Base-by-base conservation (phyloP, 1,139 yeast genomes). In the Geotrichum cucujoidarum region DNA sequence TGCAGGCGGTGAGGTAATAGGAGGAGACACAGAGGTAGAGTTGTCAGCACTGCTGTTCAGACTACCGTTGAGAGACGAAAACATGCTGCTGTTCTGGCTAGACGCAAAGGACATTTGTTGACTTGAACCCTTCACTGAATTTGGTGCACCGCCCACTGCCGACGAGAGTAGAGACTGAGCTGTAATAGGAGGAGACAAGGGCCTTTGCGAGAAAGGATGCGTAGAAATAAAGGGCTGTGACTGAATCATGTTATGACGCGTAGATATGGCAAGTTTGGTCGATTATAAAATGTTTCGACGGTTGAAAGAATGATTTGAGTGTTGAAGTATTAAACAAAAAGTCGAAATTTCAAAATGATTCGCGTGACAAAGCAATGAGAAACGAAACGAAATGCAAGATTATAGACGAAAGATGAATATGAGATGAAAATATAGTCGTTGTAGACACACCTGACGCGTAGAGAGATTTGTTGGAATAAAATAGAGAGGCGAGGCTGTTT, bases 181-280 rank as follows among this genome's bases (percentile, higher is more conserved):
- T 10, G 42, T 25, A 17, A 31, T 27, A 10, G 49, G 40, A 11
- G 46, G 49, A 10, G 49, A 46, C 10, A 18, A 43, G 5, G 49
- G 46, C 20, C 42, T 46, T 36, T 41, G 49, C 34, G 40, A 16
- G 18, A 41, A 45, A 32, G 45, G 43, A n/a, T 40, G 34, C 27
- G 43, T n/a, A 5, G 43, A 18, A 20, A 31, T 27, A 39, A 39
- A 46, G 30, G 40, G 43, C 27, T 46, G 49, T 36, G 49, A 46
- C 37, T 46, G 40, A 10, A 46, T 46, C 49, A 46, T 46, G 34
- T 25, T 33, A 42, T 21, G 18, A 42, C 45, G 45, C 45, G 45
- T 42, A 13, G 10, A 11, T 17, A 31, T 13, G 33, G 2, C 33
- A 16, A 31, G 4, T 27, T 27, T 27, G 30, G 30, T 27, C 10